phyloP scores from a whole-genome alignment of 345 rosid genomes.

The Eucalyptus caleyi region DNA sequence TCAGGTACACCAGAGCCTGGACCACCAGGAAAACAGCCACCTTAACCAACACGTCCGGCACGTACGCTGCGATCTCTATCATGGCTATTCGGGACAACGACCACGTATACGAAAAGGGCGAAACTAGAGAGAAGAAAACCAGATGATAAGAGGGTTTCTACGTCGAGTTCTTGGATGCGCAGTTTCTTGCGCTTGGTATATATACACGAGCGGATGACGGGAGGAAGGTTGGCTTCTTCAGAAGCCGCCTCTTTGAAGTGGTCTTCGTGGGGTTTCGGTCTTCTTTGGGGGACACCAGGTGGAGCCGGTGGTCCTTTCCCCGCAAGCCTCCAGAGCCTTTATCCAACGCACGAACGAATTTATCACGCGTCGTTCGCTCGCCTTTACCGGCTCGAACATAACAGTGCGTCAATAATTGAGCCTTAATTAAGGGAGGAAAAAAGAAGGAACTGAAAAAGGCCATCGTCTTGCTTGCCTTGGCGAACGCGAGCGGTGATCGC shows the following conservation, averaged over 20 bases:
- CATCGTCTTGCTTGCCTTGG: not conserved
- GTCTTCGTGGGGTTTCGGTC: not conserved
- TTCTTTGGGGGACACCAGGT: not conserved
- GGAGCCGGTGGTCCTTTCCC: not conserved
- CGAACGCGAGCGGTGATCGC: not conserved
- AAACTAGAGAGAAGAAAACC: not conserved
- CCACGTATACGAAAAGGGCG: not conserved
- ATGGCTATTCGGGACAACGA: not conserved
- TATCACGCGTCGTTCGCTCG: not conserved
- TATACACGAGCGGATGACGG: not conserved
- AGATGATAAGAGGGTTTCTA: not conserved
- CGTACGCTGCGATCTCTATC: conserved; percentile 15
- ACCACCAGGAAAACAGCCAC: conserved; percentile 26
- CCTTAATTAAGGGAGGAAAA: not conserved
- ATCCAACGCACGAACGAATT: not conserved
- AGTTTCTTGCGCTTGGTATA: not conserved
- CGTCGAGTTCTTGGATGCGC: not conserved
- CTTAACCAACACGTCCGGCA: conserved; percentile 31
- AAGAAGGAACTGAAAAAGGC: not conserved
- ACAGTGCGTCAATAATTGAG: not conserved
- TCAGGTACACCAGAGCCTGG: conserved; percentile 52
- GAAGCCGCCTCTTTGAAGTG: not conserved
- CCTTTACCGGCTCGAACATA: not conserved
- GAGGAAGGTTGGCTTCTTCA: not conserved
- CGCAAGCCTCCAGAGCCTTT: not conserved